Conservation (phyloP, 108 stramenopile genomes). For the Fistulifera pelliculosa region DNA sequence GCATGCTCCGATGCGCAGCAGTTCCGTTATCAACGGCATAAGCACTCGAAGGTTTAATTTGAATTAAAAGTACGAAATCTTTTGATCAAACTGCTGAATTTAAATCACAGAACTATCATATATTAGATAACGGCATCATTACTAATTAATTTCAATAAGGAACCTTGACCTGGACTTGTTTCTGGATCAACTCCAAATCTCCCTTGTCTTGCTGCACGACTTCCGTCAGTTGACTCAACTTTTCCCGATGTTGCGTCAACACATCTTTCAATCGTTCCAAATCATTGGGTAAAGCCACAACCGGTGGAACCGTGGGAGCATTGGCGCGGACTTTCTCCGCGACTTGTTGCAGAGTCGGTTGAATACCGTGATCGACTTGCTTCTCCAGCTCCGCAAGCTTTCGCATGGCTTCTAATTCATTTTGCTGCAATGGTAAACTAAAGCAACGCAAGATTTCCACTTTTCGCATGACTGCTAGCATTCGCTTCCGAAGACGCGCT, state of each 20-base stretch:
- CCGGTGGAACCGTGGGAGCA: not conserved
- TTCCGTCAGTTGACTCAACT: conserved; percentile 3
- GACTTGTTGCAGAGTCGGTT: too few relatives aligned
- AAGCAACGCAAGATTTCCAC: conserved; percentile 71
- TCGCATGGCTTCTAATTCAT: conserved; percentile 44
- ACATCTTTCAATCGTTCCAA: conserved; percentile 5
- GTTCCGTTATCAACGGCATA: too few relatives aligned
- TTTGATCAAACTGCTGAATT: too few relatives aligned
- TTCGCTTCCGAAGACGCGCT: conserved; percentile 26
- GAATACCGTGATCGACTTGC: not conserved
- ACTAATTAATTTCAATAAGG: too few relatives aligned
- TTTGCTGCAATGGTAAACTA: conserved; percentile 52
- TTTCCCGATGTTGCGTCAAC: conserved; percentile 23
- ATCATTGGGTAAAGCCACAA: not conserved
- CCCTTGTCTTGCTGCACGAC: conserved; percentile 21
- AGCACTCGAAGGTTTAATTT: too few relatives aligned
- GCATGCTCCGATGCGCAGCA: too few relatives aligned
- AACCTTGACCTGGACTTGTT: conserved; percentile 17
- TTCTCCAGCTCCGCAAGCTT: conserved; percentile 11
- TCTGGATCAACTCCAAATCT: conserved; percentile 77
- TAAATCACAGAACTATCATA: too few relatives aligned
- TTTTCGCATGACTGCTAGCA: conserved; percentile 59
- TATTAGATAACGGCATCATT: too few relatives aligned
- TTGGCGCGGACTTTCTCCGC: not conserved
- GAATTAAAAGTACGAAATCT: too few relatives aligned